Conservation (phyloP, 306 rosid species). For the Herpetospermum pedunculosum region DNA sequence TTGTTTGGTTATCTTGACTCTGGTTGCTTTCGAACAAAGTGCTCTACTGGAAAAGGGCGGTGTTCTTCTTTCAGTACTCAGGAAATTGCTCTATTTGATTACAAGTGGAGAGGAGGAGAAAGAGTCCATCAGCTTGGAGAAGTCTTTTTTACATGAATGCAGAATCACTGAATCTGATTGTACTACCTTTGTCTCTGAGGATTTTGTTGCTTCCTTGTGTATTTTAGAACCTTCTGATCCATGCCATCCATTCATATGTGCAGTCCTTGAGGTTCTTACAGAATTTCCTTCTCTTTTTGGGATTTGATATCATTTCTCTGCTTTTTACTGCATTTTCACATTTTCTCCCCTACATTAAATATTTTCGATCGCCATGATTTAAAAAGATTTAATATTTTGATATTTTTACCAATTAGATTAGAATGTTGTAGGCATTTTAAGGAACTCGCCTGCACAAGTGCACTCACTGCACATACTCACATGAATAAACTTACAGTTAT, state of each 20-base stretch:
- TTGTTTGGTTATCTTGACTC: constrained; percentile 36
- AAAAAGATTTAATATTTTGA: neutral
- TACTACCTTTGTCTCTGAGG: constrained; percentile 14
- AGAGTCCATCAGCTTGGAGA: constrained; percentile 17
- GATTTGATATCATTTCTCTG: neutral
- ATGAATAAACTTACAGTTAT: neutral
- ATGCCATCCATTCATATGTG: constrained; percentile 38
- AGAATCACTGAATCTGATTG: constrained; percentile 3
- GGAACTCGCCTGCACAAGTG: neutral
- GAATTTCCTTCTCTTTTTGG: neutral
- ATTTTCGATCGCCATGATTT: neutral
- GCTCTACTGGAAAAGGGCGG: constrained; percentile 24
- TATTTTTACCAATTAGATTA: neutral
- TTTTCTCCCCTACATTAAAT: neutral
- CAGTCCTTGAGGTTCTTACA: constrained; percentile 52
- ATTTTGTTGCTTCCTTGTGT: constrained; percentile 23
- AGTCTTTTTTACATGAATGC: constrained; percentile 23
- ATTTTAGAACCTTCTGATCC: constrained; percentile 31
- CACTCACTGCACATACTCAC: neutral
- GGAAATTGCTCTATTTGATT: constrained; percentile 19
- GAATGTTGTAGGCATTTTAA: neutral
- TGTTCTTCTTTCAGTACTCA: constrained; percentile 24
- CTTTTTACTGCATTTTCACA: neutral
- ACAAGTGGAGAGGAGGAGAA: constrained; percentile 15
- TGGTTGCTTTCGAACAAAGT: constrained; percentile 21